phyloP scores from a whole-genome alignment of 345 rosid genomes.

The Litchi chinensis region DNA sequence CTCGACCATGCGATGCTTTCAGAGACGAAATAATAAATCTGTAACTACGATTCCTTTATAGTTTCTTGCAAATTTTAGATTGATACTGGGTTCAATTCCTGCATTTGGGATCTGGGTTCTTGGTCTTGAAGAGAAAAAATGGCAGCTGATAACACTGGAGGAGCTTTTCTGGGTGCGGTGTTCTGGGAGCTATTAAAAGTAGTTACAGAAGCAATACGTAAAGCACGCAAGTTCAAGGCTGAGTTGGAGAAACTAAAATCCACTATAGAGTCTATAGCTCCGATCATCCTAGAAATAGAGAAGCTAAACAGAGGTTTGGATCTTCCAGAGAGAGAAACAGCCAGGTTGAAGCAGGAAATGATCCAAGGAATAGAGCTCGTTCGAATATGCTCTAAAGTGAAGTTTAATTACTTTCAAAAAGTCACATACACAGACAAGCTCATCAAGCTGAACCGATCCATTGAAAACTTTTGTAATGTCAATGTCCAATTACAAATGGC shows the following conservation, averaged over 20 bases:
- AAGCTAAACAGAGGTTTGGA: constrained; percentile 21
- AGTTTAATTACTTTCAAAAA: background rate
- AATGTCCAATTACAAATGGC: constrained; percentile 21
- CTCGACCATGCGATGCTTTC: background rate
- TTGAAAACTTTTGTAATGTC: constrained; percentile 21
- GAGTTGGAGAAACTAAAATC: constrained; percentile 18
- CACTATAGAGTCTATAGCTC: constrained; percentile 20
- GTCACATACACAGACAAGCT: constrained; percentile 18
- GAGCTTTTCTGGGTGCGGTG: constrained; percentile 26
- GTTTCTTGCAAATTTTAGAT: background rate
- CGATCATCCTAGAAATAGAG: constrained; percentile 8
- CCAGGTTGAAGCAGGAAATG: constrained; percentile 2
- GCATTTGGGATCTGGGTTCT: background rate
- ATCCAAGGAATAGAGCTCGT: constrained; percentile 17
- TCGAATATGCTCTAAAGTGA: constrained; percentile 10
- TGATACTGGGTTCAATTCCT: background rate
- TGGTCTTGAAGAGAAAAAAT: background rate
- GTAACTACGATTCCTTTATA: constrained; percentile 17
- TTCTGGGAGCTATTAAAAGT: constrained; percentile 22
- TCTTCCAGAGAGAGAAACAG: constrained; percentile 8
- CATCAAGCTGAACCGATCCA: constrained; percentile 4
- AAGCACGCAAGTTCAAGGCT: constrained; percentile 20
- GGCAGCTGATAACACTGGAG: constrained; percentile 14
- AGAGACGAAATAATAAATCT: background rate
- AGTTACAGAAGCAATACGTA: constrained; percentile 9